phyloP scores from a whole-genome alignment of 129 eudicot genomes.

The Kitagawia praeruptora region DNA sequence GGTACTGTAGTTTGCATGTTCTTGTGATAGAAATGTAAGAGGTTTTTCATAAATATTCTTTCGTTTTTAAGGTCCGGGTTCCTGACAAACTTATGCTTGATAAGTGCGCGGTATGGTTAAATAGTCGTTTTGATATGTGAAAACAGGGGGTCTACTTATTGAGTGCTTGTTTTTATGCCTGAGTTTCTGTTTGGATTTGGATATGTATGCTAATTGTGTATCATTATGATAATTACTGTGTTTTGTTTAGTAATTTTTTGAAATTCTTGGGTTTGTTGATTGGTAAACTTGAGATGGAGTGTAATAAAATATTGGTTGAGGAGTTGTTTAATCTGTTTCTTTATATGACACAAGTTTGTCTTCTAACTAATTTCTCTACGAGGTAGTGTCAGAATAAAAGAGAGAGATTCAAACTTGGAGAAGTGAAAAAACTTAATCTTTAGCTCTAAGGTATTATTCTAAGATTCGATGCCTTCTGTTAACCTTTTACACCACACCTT shows the following conservation, averaged over 20 bases:
- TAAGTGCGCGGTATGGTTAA: no score
- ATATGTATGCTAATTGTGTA: background rate
- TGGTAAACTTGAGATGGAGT: background rate
- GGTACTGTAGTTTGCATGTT: slow-evolving; percentile 4
- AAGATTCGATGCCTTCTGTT: slow-evolving; percentile 41
- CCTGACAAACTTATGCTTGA: no score
- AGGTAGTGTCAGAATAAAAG: slow-evolving; percentile 59
- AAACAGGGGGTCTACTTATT: no score
- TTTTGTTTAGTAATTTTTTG: background rate
- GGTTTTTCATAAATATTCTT: background rate
- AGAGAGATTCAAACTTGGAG: slow-evolving; percentile 18
- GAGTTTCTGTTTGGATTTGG: background rate
- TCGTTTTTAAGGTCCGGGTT: background rate
- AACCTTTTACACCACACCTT: slow-evolving; percentile 24
- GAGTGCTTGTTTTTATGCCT: background rate
- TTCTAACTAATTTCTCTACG: slow-evolving; percentile 36
- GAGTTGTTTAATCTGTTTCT: slow-evolving; percentile 19
- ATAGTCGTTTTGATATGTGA: no score
- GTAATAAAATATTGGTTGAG: background rate
- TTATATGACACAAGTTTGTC: slow-evolving; percentile 58
- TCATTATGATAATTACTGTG: background rate
- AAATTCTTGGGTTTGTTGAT: background rate
- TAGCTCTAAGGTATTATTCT: slow-evolving; percentile 37
- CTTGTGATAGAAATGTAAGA: background rate
- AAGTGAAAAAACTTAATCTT: slow-evolving; percentile 17